Base-by-base conservation (phyloP, 2,329 filamentous ascomycete species). In the Pseudogymnoascus sp. region DNA sequence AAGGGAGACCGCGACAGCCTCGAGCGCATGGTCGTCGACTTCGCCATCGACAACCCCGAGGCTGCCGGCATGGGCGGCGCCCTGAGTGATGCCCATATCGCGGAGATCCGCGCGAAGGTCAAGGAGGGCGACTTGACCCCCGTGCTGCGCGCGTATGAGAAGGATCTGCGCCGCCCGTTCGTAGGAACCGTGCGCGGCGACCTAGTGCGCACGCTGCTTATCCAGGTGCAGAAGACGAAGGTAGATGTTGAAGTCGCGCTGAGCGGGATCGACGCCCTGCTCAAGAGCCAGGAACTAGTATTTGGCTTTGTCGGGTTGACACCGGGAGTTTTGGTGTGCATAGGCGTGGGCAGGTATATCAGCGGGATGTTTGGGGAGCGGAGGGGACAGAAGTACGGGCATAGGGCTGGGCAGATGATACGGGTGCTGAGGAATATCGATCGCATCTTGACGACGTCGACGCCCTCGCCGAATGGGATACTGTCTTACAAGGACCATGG, bases 201-300 rank as follows among this genome's bases (percentile, higher is more conserved):
- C 70, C 82, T 99, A 28, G 84, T 97, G 36, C 87, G 93, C 61
- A 92, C 93, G 4, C 84, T 99, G 28, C 81, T 99, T 50, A 97
- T 99, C 63, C 95, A 99, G 73, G 88, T 99, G 38, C 95, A 99
- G 72, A 99, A 99, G 81, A 97, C 95, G 21, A 99, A 99, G 79
- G 95, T 99, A 8, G 95, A 99, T 72, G 87, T 99, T 11, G 95
- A 99, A 75, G 87, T 97, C 66, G 95, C 95, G 13, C 93, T 99
- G 78, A 91, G 90, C 65, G 95, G 95, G 17, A 99, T 99, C 68
- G 93, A 99, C 78, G 86, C 91, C 35, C 83, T 99, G 33, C 82
- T 99, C 64, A 96, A 95, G 78, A 97, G 93, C 71, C 95, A 99
- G 73, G 93, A 99, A 74, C 83, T 99, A 59, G 90, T 99, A 23